Percentiles rank a stretch among this genome's conserved stretches.
phyloP scores from a whole-genome alignment of 345 rosid species.

The Carallia pectinifolia region DNA sequence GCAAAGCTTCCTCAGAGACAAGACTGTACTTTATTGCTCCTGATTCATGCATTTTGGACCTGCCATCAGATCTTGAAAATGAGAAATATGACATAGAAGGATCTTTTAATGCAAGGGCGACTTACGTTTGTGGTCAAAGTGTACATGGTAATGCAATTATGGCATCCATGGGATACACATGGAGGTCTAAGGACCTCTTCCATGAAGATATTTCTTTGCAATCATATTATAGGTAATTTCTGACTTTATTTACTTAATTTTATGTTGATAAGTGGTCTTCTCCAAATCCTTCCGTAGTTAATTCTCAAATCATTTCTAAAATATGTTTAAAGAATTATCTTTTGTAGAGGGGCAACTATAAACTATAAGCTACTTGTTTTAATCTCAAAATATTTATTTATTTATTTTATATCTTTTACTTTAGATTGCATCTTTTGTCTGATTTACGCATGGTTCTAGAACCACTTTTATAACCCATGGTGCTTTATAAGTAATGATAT shows the following conservation, averaged over 20 bases:
- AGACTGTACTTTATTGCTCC: conserved; percentile 70
- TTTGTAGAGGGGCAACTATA: neutral
- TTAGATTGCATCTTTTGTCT: conserved; percentile 1
- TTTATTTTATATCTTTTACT: neutral
- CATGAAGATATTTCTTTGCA: conserved; percentile 59
- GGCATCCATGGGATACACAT: conserved; percentile 80
- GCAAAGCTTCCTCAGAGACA: conserved; percentile 80
- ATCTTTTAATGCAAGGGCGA: conserved; percentile 69
- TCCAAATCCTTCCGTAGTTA: neutral
- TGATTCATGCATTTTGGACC: conserved; percentile 30
- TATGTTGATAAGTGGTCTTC: no score
- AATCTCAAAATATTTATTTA: neutral
- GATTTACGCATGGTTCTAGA: neutral
- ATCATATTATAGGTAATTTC: conserved; percentile 71
- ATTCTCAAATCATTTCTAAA: neutral
- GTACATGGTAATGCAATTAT: conserved; percentile 75
- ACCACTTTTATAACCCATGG: neutral
- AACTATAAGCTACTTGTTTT: no score
- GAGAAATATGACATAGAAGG: conserved; percentile 29
- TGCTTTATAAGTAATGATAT: neutral
- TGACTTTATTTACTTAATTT: neutral
- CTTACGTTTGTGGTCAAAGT: conserved; percentile 65
- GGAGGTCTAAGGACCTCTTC: conserved; percentile 70
- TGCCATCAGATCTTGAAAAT: conserved; percentile 35
- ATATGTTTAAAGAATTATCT: no score